Base-by-base conservation (phyloP, 306 rosid genomes). In the Inga laurina region DNA sequence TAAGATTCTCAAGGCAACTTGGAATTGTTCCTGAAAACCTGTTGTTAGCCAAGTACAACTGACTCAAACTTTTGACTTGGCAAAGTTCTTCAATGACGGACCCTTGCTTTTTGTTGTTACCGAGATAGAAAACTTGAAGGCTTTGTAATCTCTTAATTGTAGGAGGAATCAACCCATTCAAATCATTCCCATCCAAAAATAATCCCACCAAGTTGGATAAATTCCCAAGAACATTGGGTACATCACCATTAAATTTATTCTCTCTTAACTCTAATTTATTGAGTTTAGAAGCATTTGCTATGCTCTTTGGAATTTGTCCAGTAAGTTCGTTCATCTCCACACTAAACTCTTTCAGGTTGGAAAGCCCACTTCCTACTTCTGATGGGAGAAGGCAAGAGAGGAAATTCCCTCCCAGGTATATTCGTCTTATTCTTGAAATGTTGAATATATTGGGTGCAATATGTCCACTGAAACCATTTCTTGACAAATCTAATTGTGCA, bases 361-460 rank as follows among this genome's bases (percentile, higher is more conserved):
- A 5, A 68, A 35, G 27, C 14, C 27, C 48, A 7, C 13, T 18
- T 8, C 48, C 48, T 68, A 68, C 2, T 37, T 68, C 7, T 37
- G 46, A 7, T 18, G 48, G 48, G 6, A 37, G 24, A 37, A 37
- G 2, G 5, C 73, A 3, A 35, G 73, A 16, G 0, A 68, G 15
- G 13, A 44, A 75, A 80, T 83, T 86, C 4, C 0, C 0, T 18
- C 62, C 44, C 34, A 83, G 67, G 46, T 41, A 39, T 34, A 86
- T 70, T 46, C 35, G 73, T 69, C 27, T 84, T 62, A 21, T 62
- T 83, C 65, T 83, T 83, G 74, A 79, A 71, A 54, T 82, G 52
- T 86, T 86, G 72, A 86, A 69, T 34, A 86, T 19, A 62, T 39
- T 57, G 16, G 52, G 30, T 78, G 84, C 41, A 69, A 84, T 61